Evolutionary conservation across 129 eudicot species (phyloP), one percentile per base, ranked within the genome.

Genomic region (Escallonia herrerae): DNA sequence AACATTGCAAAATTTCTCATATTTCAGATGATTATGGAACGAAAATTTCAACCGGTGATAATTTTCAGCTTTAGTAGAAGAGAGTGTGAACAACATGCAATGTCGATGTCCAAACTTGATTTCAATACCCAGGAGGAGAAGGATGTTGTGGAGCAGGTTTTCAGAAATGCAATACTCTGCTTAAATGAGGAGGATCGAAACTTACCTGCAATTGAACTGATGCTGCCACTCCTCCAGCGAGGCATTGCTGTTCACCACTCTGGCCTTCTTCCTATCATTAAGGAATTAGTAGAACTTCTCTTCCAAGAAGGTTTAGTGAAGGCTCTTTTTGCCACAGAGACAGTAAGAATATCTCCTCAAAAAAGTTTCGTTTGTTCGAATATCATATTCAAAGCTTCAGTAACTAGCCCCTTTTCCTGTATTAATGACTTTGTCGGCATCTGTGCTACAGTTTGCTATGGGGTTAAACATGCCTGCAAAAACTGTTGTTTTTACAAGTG

Each of bases 241-340:
- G 99, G 99, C 74, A 89, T 94, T 84, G 99, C 99, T 74, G 99
- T 94, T 80, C 99, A 94, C 75, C 99, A 94, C 73, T 94, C 99
- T 68, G 99, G 99, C 40, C 95, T 94, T 72, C 97, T 94, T 55
- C 99, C 99, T 38, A 84, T 94, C 53, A 89, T 94, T 52, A 94
- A 94, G 69, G 99, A 94, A 76, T 81, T 94, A 64, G 99, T 94
- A n/a, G 99, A 89, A 64, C 90, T 94, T 63, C 80, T 94, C 56
- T 94, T 94, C 56, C 99, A 94, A 82, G 99, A 94, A 84, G 99
- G 99, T 69, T 93, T 94, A 48, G 95, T 94, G 11, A 94, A 94
- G 76, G 99, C 99, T 48, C 83, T 94, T 33, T 94, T 94, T 80
- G 99, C 99, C 80, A 94, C 99, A 15, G 99, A 94, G 70, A 94